Evolutionary conservation across 306 rosid species (phyloP).

Genomic region (Lathyrus oleraceus): DNA sequence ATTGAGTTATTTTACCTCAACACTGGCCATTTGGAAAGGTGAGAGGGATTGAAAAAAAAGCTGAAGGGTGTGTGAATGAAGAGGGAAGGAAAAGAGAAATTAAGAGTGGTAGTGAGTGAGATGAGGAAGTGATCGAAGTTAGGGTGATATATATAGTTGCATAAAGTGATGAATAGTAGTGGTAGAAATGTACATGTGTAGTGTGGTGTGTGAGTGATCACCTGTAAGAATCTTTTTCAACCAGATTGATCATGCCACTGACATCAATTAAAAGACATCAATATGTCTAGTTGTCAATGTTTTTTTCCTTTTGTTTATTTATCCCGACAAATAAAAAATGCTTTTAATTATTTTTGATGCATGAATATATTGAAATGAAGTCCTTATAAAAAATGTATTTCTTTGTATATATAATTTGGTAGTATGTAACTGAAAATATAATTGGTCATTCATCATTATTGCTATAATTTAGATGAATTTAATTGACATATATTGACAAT

Average conservation of each 20-base stretch:
- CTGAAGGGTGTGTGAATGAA: slow-evolving; percentile 8
- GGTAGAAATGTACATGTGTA: slow-evolving; percentile 1
- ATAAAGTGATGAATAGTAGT: slow-evolving; percentile 25
- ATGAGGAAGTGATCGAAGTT: slow-evolving; percentile 42
- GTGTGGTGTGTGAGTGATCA: slow-evolving; percentile 30
- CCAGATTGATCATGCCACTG: slow-evolving; percentile 54
- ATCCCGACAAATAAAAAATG: background rate
- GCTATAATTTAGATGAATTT: no score
- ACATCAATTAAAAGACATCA: slow-evolving; percentile 54
- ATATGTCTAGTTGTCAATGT: slow-evolving; percentile 59
- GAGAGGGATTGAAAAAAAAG: slow-evolving; percentile 30
- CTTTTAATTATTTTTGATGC: slow-evolving; percentile 3
- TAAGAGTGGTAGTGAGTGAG: slow-evolving; percentile 35
- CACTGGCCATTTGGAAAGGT: slow-evolving; percentile 73
- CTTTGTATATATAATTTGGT: no score
- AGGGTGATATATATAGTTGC: slow-evolving; percentile 66
- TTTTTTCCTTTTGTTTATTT: slow-evolving; percentile 33
- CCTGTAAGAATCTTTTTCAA: slow-evolving; percentile 61
- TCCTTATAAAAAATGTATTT: no score
- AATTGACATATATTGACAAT: no score
- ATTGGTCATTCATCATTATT: no score
- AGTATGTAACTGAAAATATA: no score
- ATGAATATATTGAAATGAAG: background rate
- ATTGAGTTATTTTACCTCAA: slow-evolving; percentile 68
- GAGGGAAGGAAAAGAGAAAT: slow-evolving; percentile 7